Evolutionary conservation across 2,329 filamentous ascomycete species (phyloP), one percentile per base, ranked within the genome.

Genomic region (Exserohilum turcica): DNA sequence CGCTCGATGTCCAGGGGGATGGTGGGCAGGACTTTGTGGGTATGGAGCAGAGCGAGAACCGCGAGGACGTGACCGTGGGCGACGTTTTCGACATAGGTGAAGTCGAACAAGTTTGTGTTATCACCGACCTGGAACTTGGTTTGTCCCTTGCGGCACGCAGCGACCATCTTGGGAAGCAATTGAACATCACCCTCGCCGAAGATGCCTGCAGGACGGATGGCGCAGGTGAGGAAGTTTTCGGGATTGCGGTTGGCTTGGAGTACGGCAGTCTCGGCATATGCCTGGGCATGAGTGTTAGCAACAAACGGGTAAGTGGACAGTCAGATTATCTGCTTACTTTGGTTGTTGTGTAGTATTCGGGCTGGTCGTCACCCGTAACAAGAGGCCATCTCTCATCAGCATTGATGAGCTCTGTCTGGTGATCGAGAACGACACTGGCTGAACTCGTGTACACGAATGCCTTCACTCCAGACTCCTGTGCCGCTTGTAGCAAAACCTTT

Each of bases 31-130:
- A 70, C 61, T 44, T 75, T 72, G 57, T 73, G 65, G 5, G 78
- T 79, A 4, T 74, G 69, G 16, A 83, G 73, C 0, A 85, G 77
- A 0, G 80, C 81, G 12, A 77, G 71, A 0, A 78, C 75, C 2
- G 79, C 80, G 10, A 83, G 74, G 43, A 83, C 68, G 57, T 84
- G 81, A 0, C 77, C 80, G 59, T 81, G 76, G 2, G 79, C 79
- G 12, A 81, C 76, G 63, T 83, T 83, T 35, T 74, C 78, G 38
- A 81, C 77, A 59, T 82, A 82, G 32, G 79, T 81, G 56, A 80
- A 82, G 66, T 83, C 80, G 70, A 80, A 82, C 2, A 82, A 69
- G 63, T 83, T 83, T 50, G 78, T 74, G 64, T 82, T 82, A 16
- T 72, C 65, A 46, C 80, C 81, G 42, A 83, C 71, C 57, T 83